Conservation (phyloP, 2,329 filamentous ascomycete species). For the Metarhizium guizhouense region DNA sequence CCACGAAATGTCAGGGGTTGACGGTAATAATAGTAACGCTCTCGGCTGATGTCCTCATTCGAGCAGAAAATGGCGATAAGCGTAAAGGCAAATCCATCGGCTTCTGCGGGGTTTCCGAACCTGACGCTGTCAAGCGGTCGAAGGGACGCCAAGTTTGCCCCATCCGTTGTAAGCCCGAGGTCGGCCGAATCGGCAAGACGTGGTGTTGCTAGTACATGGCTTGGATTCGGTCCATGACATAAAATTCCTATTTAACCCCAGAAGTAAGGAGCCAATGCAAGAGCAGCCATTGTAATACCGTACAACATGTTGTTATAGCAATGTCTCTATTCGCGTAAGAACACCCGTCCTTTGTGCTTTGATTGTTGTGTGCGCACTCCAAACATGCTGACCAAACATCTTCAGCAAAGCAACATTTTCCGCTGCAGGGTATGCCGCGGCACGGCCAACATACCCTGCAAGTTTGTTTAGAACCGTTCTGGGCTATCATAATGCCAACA, state of each 20-base stretch:
- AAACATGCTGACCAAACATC: background rate
- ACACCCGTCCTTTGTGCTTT: background rate
- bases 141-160: background rate
- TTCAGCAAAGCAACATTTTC: slow-evolving; percentile 46
- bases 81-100: background rate
- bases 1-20: background rate
- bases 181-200: slow-evolving; percentile 5
- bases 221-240: background rate
- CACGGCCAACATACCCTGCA: slow-evolving; percentile 49
- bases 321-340: slow-evolving; percentile 43
- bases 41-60: background rate
- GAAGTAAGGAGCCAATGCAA: background rate
- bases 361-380: background rate
- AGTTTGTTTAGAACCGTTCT: slow-evolving; percentile 45
- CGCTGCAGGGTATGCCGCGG: slow-evolving; percentile 48
- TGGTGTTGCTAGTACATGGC: background rate
- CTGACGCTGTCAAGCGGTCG: background rate
- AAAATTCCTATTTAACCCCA: background rate
- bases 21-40: background rate
- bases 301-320: background rate
- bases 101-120: background rate
- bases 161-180: slow-evolving; percentile 3
- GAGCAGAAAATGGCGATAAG: background rate
- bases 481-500: slow-evolving; percentile 37
- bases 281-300: background rate